phyloP scores from a whole-genome alignment of 768 basidiomycete genomes.

The Cystobasidium ongulense region DNA sequence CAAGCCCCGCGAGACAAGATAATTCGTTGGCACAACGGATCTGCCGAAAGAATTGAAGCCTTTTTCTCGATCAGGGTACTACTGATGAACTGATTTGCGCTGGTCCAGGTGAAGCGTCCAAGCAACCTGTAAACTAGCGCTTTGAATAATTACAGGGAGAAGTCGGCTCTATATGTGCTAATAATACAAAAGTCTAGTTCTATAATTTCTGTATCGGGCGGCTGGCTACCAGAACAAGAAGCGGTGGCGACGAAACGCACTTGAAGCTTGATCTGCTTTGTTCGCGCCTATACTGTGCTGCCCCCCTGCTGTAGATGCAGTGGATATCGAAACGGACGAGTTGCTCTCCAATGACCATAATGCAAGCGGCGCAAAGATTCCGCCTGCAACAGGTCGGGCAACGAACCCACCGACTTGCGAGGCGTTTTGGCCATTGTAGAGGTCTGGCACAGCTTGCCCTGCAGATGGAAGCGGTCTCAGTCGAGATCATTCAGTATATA shows the following conservation, averaged over 20 bases:
- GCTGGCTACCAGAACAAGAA: neutral
- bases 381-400: conserved; percentile 25
- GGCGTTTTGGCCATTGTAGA: conserved; percentile 14
- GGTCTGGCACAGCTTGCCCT: conserved; percentile 27
- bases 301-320: neutral
- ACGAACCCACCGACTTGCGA: conserved; percentile 14
- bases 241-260: neutral
- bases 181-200: neutral
- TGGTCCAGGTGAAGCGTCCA: too few species aligned
- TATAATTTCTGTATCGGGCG: neutral
- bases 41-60: neutral
- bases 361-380: conserved; percentile 17
- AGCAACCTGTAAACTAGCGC: too few species aligned
- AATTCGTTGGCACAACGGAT: neutral
- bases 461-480: neutral
- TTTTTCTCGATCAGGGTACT: neutral
- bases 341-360: neutral
- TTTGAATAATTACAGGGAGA: too few species aligned
- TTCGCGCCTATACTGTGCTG: neutral
- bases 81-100: too few species aligned
- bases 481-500: neutral
- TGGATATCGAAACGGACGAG: neutral
- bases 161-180: neutral
- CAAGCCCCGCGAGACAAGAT: neutral
- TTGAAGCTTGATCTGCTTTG: neutral